Conservation (phyloP, 164 flowering plant genomes). For the Dillenia turbinata region DNA sequence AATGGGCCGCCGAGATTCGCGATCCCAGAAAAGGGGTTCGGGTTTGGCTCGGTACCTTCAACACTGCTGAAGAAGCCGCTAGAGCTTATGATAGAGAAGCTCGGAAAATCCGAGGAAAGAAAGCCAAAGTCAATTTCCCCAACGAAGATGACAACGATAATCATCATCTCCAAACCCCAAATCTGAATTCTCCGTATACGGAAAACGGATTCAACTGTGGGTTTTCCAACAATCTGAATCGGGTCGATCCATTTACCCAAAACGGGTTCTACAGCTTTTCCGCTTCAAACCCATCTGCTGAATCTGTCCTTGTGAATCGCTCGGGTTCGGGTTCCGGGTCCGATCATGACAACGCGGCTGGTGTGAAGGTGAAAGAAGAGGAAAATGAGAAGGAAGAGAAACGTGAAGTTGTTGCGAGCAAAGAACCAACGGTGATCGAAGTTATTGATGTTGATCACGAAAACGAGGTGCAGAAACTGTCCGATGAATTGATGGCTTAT, state of each 20-base stretch:
- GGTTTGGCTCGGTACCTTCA: conserved; percentile 93
- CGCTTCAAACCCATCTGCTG: background rate
- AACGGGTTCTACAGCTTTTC: conserved; percentile 1
- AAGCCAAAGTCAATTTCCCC: conserved; percentile 92
- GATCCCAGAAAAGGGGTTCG: conserved; percentile 93
- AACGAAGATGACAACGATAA: conserved; percentile 39
- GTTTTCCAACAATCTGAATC: conserved; percentile 16
- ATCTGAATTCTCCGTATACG: background rate
- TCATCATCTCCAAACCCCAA: conserved; percentile 2
- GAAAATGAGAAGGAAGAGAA: conserved; percentile 4
- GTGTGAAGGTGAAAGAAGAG: conserved; percentile 11
- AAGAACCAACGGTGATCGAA: background rate
- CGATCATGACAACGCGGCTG: conserved; percentile 9
- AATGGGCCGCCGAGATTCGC: conserved; percentile 97
- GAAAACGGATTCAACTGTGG: conserved; percentile 12
- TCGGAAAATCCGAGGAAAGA: conserved; percentile 76
- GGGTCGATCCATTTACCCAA: conserved; percentile 1
- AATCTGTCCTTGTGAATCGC: background rate
- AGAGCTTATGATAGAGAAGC: conserved; percentile 90
- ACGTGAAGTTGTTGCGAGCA: background rate
- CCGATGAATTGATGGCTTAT: conserved; percentile 76
- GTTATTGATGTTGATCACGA: conserved; percentile 18
- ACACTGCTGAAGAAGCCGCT: conserved; percentile 94
- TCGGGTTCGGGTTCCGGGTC: conserved; percentile 15
- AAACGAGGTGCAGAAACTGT: conserved; percentile 45